Evolutionary conservation across 2,329 filamentous ascomycete species (phyloP), one percentile per base, ranked within the genome.

Genomic region (Microcera coccophila): DNA sequence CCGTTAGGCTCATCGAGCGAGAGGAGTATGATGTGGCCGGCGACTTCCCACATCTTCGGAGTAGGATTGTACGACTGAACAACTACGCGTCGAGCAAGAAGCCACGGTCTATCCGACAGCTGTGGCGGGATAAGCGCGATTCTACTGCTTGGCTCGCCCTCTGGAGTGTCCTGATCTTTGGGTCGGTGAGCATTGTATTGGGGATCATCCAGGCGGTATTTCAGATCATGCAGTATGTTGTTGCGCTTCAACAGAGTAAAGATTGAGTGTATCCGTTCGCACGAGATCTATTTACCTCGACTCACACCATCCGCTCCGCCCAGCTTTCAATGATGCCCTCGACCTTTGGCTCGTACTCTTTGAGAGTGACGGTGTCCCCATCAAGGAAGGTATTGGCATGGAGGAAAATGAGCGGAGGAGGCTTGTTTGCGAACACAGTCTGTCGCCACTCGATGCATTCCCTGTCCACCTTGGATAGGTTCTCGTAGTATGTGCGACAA

Each of bases 241-340:
- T 36, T 36, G 34, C 15, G 34, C 34, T 36, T 36, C 34, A 36
- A 17, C 34, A 36, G 19, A 9, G 22, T 18, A 19, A 19, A 36
- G 19, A 5, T 17, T 21, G 15, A 36, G 19, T 36, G 34, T 36
- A 36, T 17, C 19, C 20, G 14, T 21, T 18, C 19, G 8, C 20
- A 36, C 8, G 9, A 36, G 20, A 36, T 19, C 5, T 36, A 18
- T 18, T 21, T 18, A 21, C n/a, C 20, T 19, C 19, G 15, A 5
- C 15, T 47, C 38, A 57, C 3, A 59, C 51, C 3, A 39, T 36
- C 16, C 59, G 31, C 55, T 77, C 74, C 10, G 64, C 71, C 60
- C 68, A 81, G 60, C 76, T 81, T 62, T 75, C 66, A 40, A 82
- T 76, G 67, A 85, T 71, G 2, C 81, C 82, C 62, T 80, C 73